Base-by-base conservation (phyloP, 768 basidiomycete species). In the Agaricus blazei region DNA sequence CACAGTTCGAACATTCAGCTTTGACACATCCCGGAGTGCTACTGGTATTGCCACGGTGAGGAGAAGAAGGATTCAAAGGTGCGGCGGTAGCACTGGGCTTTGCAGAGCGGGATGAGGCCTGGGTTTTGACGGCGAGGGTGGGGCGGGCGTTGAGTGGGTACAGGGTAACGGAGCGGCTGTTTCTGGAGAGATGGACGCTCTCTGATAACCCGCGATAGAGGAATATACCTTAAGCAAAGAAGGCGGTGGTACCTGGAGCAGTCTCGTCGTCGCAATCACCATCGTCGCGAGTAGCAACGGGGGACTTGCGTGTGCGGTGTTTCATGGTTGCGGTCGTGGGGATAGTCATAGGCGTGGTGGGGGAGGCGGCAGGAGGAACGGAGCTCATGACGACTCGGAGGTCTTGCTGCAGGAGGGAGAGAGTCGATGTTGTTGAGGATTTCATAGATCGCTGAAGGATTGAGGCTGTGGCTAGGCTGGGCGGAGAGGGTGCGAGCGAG, bases 1-100 rank as follows among this genome's bases (percentile, higher is more conserved):
- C 91, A 62, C 90, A 93, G 68, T 92, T 93, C 5, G 86, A 86
- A 64, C 91, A 93, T 62, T 92, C 91, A 4, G 88, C 88, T 72
- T 92, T 93, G 56, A 79, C 77, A 42, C 79, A 78, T 8, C 79
- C 79, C 0, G 79, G 79, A 11, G 75, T 78, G 24, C 75, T 72
- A 63, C 79, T 77, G 12, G 74, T 72, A 63, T 79, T 77, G 14
- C 59, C 63, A 37, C 54, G 58, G 43, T 74, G 70, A 24, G 75
- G 64, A 9, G 76, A 68, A 3, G 75, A 69, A 75, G 77, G 73
- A 60, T 78, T 80, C 34, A 81, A 67, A 59, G 73, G 82, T 26
- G 84, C 84, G 23, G 83, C 79, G 1, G 84, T 87, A 26, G 86
- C 86, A 59, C 83, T 74, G 31, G 84, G 83, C 4, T 81, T 84